Evolutionary conservation across 2,329 filamentous ascomycete genomes (phyloP).

Genomic region (Nannizzia gypsea): DNA sequence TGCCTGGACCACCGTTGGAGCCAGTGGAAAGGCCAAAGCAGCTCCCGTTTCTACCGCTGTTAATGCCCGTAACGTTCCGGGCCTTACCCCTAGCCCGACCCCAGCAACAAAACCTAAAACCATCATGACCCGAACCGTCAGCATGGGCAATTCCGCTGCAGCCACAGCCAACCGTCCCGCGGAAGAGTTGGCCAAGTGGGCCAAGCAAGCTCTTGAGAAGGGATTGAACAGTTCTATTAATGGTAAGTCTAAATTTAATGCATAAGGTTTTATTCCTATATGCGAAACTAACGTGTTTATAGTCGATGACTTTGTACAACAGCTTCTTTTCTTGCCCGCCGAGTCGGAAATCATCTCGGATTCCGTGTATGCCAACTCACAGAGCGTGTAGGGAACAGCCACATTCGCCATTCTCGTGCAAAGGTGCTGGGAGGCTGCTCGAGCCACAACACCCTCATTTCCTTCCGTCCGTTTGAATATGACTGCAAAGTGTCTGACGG

Average conservation of each 20-base stretch:
- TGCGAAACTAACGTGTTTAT: conserved; percentile 23
- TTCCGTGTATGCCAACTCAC: conserved; percentile 73
- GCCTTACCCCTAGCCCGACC: conserved; percentile 1
- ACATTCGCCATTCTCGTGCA: conserved; percentile 82
- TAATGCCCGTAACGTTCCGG: conserved; percentile 46
- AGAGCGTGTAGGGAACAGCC: conserved; percentile 65
- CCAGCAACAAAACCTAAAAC: conserved; percentile 18
- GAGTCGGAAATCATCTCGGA: conserved; percentile 78
- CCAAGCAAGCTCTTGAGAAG: conserved; percentile 62
- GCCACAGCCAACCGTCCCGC: conserved; percentile 51
- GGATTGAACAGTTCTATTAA: conserved; percentile 58
- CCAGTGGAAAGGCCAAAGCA: conserved; percentile 76
- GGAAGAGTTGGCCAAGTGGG: conserved; percentile 93
- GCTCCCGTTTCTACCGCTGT: conserved; percentile 29
- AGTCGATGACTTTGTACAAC: conserved; percentile 73
- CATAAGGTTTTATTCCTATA: conserved; percentile 15
- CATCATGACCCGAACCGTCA: not conserved
- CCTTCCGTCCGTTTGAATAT: conserved; percentile 81
- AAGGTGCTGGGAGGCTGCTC: conserved; percentile 90
- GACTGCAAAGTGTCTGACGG: conserved; percentile 59
- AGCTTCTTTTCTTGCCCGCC: conserved; percentile 61
- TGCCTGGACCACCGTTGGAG: conserved; percentile 92
- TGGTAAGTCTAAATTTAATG: conserved; percentile 39
- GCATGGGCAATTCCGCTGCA: conserved; percentile 12
- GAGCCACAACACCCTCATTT: conserved; percentile 87